phyloP scores from a whole-genome alignment of 1,284 basidiomycete genomes.

The Inonotus hispidus region DNA sequence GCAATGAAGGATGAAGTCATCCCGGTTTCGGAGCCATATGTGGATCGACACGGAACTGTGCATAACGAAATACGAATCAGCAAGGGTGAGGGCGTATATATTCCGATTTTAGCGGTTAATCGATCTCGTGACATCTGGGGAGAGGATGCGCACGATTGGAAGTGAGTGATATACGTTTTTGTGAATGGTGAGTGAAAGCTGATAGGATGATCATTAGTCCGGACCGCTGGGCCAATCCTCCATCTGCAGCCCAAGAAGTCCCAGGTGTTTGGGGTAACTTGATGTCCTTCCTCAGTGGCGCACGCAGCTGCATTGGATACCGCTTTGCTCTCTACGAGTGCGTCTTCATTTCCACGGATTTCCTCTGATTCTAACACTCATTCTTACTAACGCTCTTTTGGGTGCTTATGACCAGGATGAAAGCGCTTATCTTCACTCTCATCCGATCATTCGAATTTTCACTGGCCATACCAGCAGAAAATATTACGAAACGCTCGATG shows the following conservation, averaged over 20 bases:
- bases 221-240: slow-evolving; percentile 28
- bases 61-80: slow-evolving; percentile 22
- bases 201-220: slow-evolving; percentile 25
- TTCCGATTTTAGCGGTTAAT: slow-evolving; percentile 33
- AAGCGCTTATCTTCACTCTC: slow-evolving; percentile 39
- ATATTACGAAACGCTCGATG: slow-evolving; percentile 20
- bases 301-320: slow-evolving; percentile 34
- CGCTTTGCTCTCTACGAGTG: slow-evolving; percentile 40
- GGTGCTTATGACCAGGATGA: slow-evolving; percentile 29
- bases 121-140: slow-evolving; percentile 36
- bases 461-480: slow-evolving; percentile 25
- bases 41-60: slow-evolving; percentile 21
- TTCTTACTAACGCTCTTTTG: neutral
- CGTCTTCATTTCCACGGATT: slow-evolving; percentile 14
- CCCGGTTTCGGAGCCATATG: slow-evolving; percentile 23
- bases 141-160: slow-evolving; percentile 34
- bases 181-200: too few species aligned
- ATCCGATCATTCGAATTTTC: slow-evolving; percentile 37
- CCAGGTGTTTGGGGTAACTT: slow-evolving; percentile 31
- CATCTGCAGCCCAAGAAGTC: slow-evolving; percentile 21
- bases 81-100: slow-evolving; percentile 27
- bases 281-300: slow-evolving; percentile 29
- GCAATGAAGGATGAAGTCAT: slow-evolving; percentile 24
- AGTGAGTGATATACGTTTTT: slow-evolving; percentile 1
- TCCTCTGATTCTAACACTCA: too few species aligned